phyloP scores from a whole-genome alignment of 768 basidiomycete genomes.

The Termitomyces sp. region DNA sequence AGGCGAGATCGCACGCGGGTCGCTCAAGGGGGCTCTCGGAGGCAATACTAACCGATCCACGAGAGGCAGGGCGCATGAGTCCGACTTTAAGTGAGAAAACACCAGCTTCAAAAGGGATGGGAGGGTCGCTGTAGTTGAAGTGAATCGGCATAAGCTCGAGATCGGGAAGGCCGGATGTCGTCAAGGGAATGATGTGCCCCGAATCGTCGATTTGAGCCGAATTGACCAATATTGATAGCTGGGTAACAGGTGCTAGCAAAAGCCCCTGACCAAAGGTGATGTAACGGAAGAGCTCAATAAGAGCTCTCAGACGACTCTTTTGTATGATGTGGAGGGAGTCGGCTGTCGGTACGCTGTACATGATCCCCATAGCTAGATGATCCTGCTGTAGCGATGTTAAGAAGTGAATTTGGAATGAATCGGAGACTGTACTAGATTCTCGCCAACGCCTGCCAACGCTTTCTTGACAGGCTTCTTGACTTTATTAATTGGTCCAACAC shows the following conservation, averaged over 20 bases:
- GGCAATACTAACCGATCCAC: constrained; percentile 16
- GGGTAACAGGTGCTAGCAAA: not conserved
- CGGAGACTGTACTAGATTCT: no score
- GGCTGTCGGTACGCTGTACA: not conserved
- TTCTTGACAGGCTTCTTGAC: constrained; percentile 3
- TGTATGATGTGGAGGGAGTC: constrained; percentile 3
- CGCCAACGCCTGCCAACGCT: constrained; percentile 1
- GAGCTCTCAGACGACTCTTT: not conserved
- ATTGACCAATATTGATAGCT: constrained; percentile 3
- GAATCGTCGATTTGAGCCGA: constrained; percentile 1
- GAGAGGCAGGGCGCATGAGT: constrained; percentile 13
- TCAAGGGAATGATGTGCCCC: constrained; percentile 1
- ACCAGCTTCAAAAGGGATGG: not conserved
- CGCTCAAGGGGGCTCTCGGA: constrained; percentile 24
- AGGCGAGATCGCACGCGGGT: constrained; percentile 25
- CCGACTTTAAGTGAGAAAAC: constrained; percentile 4
- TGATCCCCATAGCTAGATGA: constrained; percentile 2
- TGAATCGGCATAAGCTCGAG: constrained; percentile 4
- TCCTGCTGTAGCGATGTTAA: no score
- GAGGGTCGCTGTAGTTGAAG: constrained; percentile 1
- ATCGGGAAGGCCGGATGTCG: not conserved
- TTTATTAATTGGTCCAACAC: not conserved
- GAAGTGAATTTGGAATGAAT: no score
- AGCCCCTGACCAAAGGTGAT: constrained; percentile 7
- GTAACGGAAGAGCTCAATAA: constrained; percentile 5